A percentile compares a stretch with the other conserved stretches of the same genome.
phyloP scores from a whole-genome alignment of 179 eudicot genomes.

The Beta macrorhiza region DNA sequence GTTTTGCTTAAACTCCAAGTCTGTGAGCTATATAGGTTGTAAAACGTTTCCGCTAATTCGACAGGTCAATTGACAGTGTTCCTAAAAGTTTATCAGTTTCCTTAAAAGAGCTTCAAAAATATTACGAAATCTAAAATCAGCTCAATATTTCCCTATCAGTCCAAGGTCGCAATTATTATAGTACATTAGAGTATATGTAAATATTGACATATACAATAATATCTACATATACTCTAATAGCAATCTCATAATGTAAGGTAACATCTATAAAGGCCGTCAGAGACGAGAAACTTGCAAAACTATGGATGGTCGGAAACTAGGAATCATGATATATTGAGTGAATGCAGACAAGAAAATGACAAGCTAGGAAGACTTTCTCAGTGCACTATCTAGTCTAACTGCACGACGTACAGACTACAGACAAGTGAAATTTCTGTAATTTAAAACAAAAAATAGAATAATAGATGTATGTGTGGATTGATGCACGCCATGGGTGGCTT shows the following conservation, averaged over 20 bases:
- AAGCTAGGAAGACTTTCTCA: not conserved
- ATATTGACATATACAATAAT: too few relatives aligned
- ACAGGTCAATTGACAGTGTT: too few relatives aligned
- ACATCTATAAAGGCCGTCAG: not conserved
- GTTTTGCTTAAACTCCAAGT: too few relatives aligned
- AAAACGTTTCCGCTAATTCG: too few relatives aligned
- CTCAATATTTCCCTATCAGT: not conserved
- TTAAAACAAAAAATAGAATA: too few relatives aligned
- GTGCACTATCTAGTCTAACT: not conserved
- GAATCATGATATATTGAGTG: not conserved
- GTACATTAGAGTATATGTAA: too few relatives aligned
- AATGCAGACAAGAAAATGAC: not conserved
- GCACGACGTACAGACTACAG: not conserved
- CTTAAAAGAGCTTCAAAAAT: too few relatives aligned
- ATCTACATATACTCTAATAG: not conserved
- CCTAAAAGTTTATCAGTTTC: too few relatives aligned
- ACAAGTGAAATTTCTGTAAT: not conserved
- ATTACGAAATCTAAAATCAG: not conserved
- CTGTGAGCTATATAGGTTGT: too few relatives aligned
- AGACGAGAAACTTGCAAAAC: not conserved
- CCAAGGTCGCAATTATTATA: not conserved
- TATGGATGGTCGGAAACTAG: not conserved
- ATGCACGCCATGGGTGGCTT: not conserved
- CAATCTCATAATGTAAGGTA: not conserved
- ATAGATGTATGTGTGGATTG: too few relatives aligned